phyloP scores from a whole-genome alignment of 2,329 filamentous ascomycete species.

The Taxawa tesnikishii region DNA sequence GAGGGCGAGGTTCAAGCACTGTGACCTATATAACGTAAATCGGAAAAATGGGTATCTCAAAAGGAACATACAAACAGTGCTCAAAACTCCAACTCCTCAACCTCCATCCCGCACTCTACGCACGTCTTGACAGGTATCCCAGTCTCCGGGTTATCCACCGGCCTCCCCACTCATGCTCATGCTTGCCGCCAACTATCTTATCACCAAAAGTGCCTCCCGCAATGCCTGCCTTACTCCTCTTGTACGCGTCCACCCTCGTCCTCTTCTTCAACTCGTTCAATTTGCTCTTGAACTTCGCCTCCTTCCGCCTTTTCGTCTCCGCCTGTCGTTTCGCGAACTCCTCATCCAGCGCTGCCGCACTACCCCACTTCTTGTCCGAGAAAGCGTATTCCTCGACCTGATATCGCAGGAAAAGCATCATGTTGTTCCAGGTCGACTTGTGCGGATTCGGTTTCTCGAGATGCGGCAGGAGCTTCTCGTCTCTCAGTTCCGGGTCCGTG shows the following conservation, averaged over 20 bases:
- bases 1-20: too few species aligned
- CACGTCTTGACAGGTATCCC: constrained; percentile 71
- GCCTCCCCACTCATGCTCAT: constrained; percentile 78
- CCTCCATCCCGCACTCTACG: constrained; percentile 54
- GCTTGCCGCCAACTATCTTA: constrained; percentile 53
- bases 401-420: constrained; percentile 91
- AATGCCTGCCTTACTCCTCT: constrained; percentile 50
- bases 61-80: constrained; percentile 1
- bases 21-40: too few species aligned
- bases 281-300: constrained; percentile 84
- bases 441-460: constrained; percentile 86
- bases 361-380: constrained; percentile 74
- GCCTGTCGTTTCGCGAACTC: constrained; percentile 72
- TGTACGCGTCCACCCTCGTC: constrained; percentile 81
- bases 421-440: constrained; percentile 93
- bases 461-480: constrained; percentile 75
- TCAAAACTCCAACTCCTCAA: constrained; percentile 53
- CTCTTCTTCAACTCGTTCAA: constrained; percentile 83
- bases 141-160: constrained; percentile 45
- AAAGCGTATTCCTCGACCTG: constrained; percentile 95
- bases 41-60: too few species aligned
- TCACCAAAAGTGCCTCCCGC: constrained; percentile 58
- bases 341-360: constrained; percentile 68
- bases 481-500: constrained; percentile 88
- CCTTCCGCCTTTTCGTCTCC: constrained; percentile 75